Conservation (phyloP, 306 rosid species). For the Casuarina glauca region DNA sequence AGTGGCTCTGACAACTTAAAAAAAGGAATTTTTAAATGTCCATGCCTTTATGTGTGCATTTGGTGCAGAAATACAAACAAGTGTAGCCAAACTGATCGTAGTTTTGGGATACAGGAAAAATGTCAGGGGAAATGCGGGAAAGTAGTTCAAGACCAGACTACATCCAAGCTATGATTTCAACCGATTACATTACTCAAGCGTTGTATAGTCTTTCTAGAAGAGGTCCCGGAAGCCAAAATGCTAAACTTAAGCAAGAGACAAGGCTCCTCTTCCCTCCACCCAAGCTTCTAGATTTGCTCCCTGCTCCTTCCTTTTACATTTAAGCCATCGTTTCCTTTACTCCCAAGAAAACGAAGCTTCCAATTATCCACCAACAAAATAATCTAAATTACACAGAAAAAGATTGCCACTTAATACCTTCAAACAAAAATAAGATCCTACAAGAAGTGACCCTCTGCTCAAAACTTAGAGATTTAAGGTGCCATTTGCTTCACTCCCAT, state of each 20-base stretch:
- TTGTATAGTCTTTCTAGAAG: slow-evolving; percentile 15
- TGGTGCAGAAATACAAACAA: neutral
- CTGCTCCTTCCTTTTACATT: neutral
- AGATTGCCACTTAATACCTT: too few species aligned
- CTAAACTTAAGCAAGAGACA: slow-evolving; percentile 30
- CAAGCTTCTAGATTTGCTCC: neutral
- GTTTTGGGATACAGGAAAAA: neutral
- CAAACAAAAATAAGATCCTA: too few species aligned
- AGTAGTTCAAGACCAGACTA: slow-evolving; percentile 12
- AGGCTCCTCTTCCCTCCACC: slow-evolving; percentile 22
- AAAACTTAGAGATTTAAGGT: too few species aligned
- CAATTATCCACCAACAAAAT: neutral
- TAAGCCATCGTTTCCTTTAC: slow-evolving; percentile 5
- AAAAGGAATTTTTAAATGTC: neutral
- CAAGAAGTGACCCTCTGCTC: too few species aligned
- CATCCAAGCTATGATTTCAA: slow-evolving; percentile 20
- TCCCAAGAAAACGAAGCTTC: neutral
- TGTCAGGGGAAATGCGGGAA: slow-evolving; percentile 27
- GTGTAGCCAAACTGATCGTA: neutral
- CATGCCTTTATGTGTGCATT: too few species aligned
- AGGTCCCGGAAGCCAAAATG: slow-evolving; percentile 31
- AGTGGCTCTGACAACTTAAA: neutral
- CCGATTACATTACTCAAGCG: slow-evolving; percentile 11
- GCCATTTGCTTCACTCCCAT: too few species aligned
- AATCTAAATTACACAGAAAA: too few species aligned